Conservation (phyloP, 345 rosid species). For the Eucalyptus fibrosa region DNA sequence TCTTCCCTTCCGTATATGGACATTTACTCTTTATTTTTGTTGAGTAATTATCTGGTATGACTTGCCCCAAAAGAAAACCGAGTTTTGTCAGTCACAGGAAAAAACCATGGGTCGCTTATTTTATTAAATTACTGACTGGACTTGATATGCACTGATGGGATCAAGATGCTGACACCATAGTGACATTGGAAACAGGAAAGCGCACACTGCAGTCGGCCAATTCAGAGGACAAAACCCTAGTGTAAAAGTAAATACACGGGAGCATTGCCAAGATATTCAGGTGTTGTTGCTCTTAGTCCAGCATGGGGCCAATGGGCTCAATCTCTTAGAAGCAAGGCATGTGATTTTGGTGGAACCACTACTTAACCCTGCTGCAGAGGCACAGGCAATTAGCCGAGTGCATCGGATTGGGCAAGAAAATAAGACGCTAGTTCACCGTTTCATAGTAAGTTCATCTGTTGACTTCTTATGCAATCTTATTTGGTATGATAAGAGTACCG, state of each 20-base stretch:
- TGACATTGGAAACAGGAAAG: constrained; percentile 47
- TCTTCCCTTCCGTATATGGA: background rate
- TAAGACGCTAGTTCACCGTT: constrained; percentile 79
- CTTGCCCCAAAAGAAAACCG: background rate
- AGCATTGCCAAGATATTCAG: constrained; percentile 23
- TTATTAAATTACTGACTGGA: background rate
- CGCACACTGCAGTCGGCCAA: constrained; percentile 71
- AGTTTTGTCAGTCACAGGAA: background rate
- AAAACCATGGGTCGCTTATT: background rate
- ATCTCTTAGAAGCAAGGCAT: constrained; percentile 92
- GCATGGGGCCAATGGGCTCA: constrained; percentile 96
- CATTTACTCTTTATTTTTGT: background rate
- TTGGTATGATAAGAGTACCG: background rate
- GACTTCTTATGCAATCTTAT: background rate
- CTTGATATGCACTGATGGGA: background rate
- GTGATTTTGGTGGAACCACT: constrained; percentile 92
- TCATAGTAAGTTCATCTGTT: constrained; percentile 40
- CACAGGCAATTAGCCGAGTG: constrained; percentile 92
- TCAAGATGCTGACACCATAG: background rate
- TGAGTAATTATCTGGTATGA: background rate
- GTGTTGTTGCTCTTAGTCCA: constrained; percentile 77
- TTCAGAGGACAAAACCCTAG: constrained; percentile 39
- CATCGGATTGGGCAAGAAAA: constrained; percentile 88
- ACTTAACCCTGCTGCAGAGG: constrained; percentile 92
- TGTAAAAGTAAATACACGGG: constrained; percentile 5